These are phyloP conservation scores for Chaetomium olivaceum DNA, from an alignment of 2,329 filamentous ascomycete species.

Conservation along the genomic window DNA sequence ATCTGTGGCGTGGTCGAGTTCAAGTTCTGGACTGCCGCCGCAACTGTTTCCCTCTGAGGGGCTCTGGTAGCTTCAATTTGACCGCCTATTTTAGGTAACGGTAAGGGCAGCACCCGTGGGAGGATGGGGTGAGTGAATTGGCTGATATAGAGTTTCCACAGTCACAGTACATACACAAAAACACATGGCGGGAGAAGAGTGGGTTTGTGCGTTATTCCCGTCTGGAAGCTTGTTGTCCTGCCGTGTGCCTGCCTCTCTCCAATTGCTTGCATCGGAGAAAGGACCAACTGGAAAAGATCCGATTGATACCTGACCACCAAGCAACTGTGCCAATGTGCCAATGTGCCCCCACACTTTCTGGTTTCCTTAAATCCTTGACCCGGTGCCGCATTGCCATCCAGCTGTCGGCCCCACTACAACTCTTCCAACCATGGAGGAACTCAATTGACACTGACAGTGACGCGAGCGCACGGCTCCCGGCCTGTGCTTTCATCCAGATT, in stretches of 20 bases:
- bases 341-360: neutral
- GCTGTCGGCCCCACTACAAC: slow-evolving; percentile 6
- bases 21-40: neutral
- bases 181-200: slow-evolving; percentile 2
- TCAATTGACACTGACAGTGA: neutral
- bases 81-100: slow-evolving; percentile 2
- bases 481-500: slow-evolving; percentile 32
- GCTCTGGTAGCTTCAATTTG: neutral
- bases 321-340: neutral
- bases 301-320: slow-evolving; percentile 3
- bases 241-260: too few species aligned
- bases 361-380: slow-evolving; percentile 5
- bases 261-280: neutral
- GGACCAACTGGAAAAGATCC: slow-evolving; percentile 6
- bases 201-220: neutral
- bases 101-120: neutral
- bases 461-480: neutral
- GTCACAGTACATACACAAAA: too few species aligned
- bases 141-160: neutral
- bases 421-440: neutral
- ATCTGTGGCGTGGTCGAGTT: neutral
- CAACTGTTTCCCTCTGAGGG: slow-evolving; percentile 20
- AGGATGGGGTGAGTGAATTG: neutral
- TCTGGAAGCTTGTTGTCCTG: neutral
- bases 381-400: slow-evolving; percentile 1